Percentiles rank a stretch among this genome's conserved stretches.
phyloP scores from a whole-genome alignment of 1,139 yeast species.

The Hemisphaericaspora lyxosophila region DNA sequence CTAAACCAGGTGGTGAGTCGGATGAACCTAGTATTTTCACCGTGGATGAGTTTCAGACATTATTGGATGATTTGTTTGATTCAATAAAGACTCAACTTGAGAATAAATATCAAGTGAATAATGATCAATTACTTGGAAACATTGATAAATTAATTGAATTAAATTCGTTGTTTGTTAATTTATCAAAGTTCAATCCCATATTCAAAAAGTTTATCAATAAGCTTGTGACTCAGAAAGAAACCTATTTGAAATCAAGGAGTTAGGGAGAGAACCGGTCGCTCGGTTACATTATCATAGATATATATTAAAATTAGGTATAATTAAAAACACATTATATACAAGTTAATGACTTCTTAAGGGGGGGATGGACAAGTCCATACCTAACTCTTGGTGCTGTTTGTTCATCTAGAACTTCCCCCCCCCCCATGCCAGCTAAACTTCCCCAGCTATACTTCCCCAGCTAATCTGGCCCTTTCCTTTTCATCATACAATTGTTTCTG shows the following conservation, averaged over 20 bases:
- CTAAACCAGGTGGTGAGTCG: constrained; percentile 20
- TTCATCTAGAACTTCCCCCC: too few relatives aligned
- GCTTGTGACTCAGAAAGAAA: constrained; percentile 10
- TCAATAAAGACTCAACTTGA: constrained; percentile 21
- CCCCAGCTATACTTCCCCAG: constrained; percentile 4
- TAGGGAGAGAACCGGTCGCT: too few relatives aligned
- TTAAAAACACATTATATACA: too few relatives aligned
- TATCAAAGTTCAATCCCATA: constrained; percentile 46
- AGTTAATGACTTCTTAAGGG: too few relatives aligned
- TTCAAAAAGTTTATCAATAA: constrained; percentile 39
- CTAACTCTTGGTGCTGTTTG: too few relatives aligned
- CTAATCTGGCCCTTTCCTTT: constrained; percentile 15
- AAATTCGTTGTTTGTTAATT: constrained; percentile 51
- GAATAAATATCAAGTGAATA: constrained; percentile 9
- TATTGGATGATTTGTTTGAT: constrained; percentile 42
- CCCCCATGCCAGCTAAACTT: too few relatives aligned
- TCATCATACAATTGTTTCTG: constrained; percentile 27
- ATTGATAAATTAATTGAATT: constrained; percentile 47
- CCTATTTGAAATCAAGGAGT: constrained; percentile 3
- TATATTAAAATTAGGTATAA: too few relatives aligned
- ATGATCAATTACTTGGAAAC: constrained; percentile 28
- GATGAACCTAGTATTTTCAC: constrained; percentile 9
- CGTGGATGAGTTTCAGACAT: constrained; percentile 33
- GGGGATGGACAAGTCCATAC: too few relatives aligned
- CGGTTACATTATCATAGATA: too few relatives aligned